Conservation (phyloP, 1,284 basidiomycete species). For the Ustilago sp. region DNA sequence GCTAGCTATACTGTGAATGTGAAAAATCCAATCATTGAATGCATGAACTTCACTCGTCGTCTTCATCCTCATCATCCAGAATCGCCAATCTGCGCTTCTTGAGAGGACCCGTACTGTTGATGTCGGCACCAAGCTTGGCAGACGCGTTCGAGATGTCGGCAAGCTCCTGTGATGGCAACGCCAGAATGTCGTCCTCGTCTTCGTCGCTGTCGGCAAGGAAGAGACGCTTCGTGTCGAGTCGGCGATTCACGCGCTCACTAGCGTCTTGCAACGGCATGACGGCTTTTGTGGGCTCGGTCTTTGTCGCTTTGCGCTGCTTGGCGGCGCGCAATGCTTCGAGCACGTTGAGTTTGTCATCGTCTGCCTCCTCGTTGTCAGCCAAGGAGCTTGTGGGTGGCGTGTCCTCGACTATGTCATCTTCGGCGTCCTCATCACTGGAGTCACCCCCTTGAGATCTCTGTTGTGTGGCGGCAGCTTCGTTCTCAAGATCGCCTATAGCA, state of each 20-base stretch:
- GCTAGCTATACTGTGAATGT: not conserved
- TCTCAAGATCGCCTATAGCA: conserved; percentile 31
- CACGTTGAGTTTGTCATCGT: conserved; percentile 25
- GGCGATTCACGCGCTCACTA: conserved; percentile 26
- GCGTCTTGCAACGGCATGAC: conserved; percentile 31
- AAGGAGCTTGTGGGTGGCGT: conserved; percentile 39
- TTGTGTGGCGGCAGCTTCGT: conserved; percentile 13
- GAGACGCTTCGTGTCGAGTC: conserved; percentile 37
- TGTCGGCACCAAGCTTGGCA: conserved; percentile 4
- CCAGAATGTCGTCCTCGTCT: conserved; percentile 29
- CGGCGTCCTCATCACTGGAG: conserved; percentile 14
- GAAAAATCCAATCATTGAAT: not conserved
- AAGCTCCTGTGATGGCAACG: conserved; percentile 24
- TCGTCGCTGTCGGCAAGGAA: conserved; percentile 43
- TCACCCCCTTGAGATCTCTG: not conserved
- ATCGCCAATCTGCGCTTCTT: conserved; percentile 42
- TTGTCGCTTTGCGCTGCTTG: conserved; percentile 27
- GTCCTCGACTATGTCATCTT: conserved; percentile 24
- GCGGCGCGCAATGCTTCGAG: conserved; percentile 34
- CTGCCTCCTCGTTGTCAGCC: conserved; percentile 27
- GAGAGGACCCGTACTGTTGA: not conserved
- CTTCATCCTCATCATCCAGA: conserved; percentile 34
- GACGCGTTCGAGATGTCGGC: not conserved
- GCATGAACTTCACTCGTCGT: conserved; percentile 10
- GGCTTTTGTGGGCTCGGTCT: conserved; percentile 4